These are phyloP conservation scores for Fraxinus albicans DNA, from an alignment of 305 asterid species.

Conservation along the genomic window DNA sequence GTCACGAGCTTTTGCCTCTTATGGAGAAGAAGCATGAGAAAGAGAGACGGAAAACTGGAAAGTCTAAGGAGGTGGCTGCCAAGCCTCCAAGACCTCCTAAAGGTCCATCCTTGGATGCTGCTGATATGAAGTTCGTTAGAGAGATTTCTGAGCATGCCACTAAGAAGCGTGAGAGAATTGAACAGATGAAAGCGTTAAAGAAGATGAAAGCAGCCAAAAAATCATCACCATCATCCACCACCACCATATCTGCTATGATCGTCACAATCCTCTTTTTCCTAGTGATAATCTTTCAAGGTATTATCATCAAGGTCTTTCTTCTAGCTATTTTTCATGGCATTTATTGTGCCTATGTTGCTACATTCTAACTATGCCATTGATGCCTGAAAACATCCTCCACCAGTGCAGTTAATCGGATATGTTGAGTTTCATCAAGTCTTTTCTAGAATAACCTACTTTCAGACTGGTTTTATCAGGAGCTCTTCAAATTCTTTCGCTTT, in stretches of 20 bases:
- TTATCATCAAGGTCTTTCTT: background rate
- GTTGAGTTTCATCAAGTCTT: background rate
- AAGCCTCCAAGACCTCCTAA: slow-evolving; percentile 72
- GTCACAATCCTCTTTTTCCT: slow-evolving; percentile 54
- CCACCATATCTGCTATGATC: slow-evolving; percentile 23
- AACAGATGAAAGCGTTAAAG: slow-evolving; percentile 42
- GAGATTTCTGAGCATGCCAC: slow-evolving; percentile 46
- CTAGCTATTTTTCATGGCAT: background rate
- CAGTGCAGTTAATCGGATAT: background rate
- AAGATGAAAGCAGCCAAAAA: slow-evolving; percentile 40
- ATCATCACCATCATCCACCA: background rate
- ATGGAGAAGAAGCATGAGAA: slow-evolving; percentile 28
- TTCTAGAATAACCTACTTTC: too few relatives aligned
- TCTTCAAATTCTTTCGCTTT: too few relatives aligned
- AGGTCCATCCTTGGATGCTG: slow-evolving; percentile 59
- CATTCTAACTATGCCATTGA: background rate
- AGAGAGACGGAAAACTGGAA: slow-evolving; percentile 33
- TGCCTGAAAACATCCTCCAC: background rate
- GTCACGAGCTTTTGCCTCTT: slow-evolving; percentile 21
- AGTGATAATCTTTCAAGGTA: slow-evolving; percentile 64
- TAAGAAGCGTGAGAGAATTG: slow-evolving; percentile 52
- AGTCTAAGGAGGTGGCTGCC: slow-evolving; percentile 31
- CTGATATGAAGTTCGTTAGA: slow-evolving; percentile 54
- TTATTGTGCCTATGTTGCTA: background rate
- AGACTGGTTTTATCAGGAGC: too few relatives aligned